Percentiles rank a stretch among this genome's conserved stretches.
Evolutionary conservation across 306 rosid species (phyloP).

Genomic region (Cucurbita moschata): DNA sequence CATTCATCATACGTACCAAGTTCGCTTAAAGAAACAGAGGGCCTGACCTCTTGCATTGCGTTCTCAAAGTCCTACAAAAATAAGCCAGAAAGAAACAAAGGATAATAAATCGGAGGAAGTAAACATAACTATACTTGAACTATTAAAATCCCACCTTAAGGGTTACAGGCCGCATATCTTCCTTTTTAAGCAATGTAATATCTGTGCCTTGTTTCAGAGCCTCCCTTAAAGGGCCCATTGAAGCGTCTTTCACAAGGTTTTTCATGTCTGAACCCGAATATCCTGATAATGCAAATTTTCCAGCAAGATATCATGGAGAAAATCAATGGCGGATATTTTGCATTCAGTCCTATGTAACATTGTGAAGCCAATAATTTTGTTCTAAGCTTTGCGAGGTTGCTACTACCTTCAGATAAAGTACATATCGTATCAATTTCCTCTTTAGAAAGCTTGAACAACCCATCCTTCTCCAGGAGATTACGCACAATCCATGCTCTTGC

Average conservation of each 20-base stretch:
- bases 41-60: conserved; percentile 71
- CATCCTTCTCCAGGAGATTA: conserved; percentile 70
- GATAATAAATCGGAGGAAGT: background rate
- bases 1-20: conserved; percentile 56
- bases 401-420: conserved; percentile 52
- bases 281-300: conserved; percentile 28
- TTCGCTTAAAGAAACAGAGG: conserved; percentile 67
- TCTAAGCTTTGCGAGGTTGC: background rate
- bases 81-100: background rate
- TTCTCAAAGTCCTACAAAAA: conserved; percentile 46
- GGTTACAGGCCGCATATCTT: conserved; percentile 63
- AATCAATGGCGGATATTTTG: background rate
- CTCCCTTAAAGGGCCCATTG: conserved; percentile 96
- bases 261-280: conserved; percentile 97
- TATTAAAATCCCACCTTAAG: conserved; percentile 40
- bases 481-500: conserved; percentile 75
- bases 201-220: conserved; percentile 61
- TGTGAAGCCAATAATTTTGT: conserved; percentile 10
- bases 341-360: background rate
- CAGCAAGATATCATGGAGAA: conserved; percentile 3
- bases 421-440: conserved; percentile 60
- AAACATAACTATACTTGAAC: background rate
- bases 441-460: conserved; percentile 44
- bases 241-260: conserved; percentile 84
- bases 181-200: conserved; percentile 50